Conservation (phyloP, 306 rosid species). For the Calophaca sinica region DNA sequence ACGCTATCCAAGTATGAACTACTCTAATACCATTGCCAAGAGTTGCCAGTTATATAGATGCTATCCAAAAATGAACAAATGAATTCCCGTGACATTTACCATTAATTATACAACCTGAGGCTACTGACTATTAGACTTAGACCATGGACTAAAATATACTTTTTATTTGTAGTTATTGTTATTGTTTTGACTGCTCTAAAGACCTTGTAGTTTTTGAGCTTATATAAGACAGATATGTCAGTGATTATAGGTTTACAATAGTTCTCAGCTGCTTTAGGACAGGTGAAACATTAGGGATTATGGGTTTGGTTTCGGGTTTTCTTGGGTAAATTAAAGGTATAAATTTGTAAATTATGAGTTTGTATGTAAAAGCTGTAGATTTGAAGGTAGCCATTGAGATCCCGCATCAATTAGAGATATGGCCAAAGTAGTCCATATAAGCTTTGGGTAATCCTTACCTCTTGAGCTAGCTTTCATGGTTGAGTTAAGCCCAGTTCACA, state of each 20-base stretch:
- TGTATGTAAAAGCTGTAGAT: slow-evolving; percentile 7
- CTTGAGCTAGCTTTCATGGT: too few relatives aligned
- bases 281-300: not conserved
- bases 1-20: not conserved
- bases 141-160: not conserved
- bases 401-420: too few relatives aligned
- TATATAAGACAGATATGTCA: slow-evolving; percentile 17
- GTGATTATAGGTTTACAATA: not conserved
- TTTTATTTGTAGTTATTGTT: slow-evolving; percentile 16
- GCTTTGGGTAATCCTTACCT: too few relatives aligned
- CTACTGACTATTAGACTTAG: slow-evolving; percentile 3
- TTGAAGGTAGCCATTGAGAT: not conserved
- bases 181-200: slow-evolving; percentile 16
- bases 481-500: too few relatives aligned
- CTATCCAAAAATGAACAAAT: not conserved
- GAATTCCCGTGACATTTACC: not conserved
- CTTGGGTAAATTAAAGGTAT: not conserved
- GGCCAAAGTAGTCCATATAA: too few relatives aligned
- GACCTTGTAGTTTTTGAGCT: not conserved
- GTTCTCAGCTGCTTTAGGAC: not conserved
- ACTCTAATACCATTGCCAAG: slow-evolving; percentile 2
- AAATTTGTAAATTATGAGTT: not conserved
- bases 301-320: slow-evolving; percentile 28
- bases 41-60: not conserved
- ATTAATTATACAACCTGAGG: not conserved